Evolutionary conservation across 345 rosid species (phyloP).

Genomic region (Aquilaria sinensis): DNA sequence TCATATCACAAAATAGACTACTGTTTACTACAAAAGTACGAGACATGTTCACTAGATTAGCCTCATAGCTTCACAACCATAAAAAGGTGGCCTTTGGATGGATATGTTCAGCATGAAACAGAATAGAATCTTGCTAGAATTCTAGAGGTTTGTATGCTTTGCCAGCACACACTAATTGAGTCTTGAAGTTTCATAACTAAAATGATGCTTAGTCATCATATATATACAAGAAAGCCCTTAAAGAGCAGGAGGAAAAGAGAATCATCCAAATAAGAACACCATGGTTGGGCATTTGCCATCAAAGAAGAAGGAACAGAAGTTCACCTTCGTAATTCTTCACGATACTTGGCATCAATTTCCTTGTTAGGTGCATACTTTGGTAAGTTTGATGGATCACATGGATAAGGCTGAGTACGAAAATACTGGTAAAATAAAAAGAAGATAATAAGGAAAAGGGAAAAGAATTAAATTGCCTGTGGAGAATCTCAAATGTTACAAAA

Average conservation of each 20-base stretch:
- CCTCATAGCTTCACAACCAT: too few species aligned
- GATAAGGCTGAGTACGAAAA: constrained; percentile 50
- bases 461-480: too few species aligned
- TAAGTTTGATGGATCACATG: constrained; percentile 67
- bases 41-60: too few species aligned
- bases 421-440: constrained; percentile 26
- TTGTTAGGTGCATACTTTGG: constrained; percentile 74
- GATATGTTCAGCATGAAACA: neutral
- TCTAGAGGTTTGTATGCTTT: neutral
- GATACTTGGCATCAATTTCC: constrained; percentile 69
- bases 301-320: neutral
- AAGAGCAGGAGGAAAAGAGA: too few species aligned
- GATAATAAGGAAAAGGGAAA: neutral
- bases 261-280: too few species aligned
- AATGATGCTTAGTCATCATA: neutral
- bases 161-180: neutral
- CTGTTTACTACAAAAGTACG: too few species aligned
- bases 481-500: neutral
- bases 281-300: neutral
- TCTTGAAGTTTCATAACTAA: neutral
- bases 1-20: too few species aligned
- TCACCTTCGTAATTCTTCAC: constrained; percentile 61
- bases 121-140: neutral
- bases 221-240: too few species aligned
- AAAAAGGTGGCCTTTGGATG: too few species aligned